Percentiles rank a stretch among this genome's conserved stretches.
These are phyloP conservation scores for Aspergillus tubingensis DNA, from an alignment of 2,329 filamentous ascomycete species.

Conservation along the genomic window DNA sequence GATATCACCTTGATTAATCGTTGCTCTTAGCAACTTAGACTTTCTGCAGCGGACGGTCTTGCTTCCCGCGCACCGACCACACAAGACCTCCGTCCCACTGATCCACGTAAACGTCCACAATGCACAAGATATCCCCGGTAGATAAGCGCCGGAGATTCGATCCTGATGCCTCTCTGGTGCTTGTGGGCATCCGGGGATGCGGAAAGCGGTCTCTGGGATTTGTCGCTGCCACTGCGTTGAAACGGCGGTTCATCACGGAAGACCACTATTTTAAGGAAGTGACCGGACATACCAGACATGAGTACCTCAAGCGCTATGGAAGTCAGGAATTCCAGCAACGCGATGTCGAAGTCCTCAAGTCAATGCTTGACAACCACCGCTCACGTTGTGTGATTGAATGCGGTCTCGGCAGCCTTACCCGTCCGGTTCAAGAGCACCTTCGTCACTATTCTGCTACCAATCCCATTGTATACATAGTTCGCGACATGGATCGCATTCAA, in stretches of 20 bases:
- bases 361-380: conserved; percentile 48
- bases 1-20: background rate
- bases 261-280: conserved; percentile 48
- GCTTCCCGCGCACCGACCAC: background rate
- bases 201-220: conserved; percentile 48
- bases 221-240: conserved; percentile 46
- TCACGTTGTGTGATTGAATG: conserved; percentile 47
- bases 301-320: conserved; percentile 43
- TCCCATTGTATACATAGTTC: conserved; percentile 45
- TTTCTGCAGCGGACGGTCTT: background rate
- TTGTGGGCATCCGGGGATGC: conserved; percentile 48
- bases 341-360: conserved; percentile 45
- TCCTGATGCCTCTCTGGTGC: conserved; percentile 43
- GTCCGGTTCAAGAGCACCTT: conserved; percentile 44
- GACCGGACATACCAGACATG: conserved; percentile 45
- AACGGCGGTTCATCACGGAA: conserved; percentile 47
- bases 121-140: conserved; percentile 13
- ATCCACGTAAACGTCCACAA: conserved; percentile 3
- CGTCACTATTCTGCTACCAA: conserved; percentile 40
- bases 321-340: conserved; percentile 46
- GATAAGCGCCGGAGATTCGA: conserved; percentile 31
- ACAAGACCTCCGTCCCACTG: conserved; percentile 3
- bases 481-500: conserved; percentile 44
- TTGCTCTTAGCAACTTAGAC: background rate
- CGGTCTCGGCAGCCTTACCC: conserved; percentile 46